These are phyloP conservation scores for Cucurbita moschata DNA, from an alignment of 306 rosid genomes.

Conservation along the genomic window DNA sequence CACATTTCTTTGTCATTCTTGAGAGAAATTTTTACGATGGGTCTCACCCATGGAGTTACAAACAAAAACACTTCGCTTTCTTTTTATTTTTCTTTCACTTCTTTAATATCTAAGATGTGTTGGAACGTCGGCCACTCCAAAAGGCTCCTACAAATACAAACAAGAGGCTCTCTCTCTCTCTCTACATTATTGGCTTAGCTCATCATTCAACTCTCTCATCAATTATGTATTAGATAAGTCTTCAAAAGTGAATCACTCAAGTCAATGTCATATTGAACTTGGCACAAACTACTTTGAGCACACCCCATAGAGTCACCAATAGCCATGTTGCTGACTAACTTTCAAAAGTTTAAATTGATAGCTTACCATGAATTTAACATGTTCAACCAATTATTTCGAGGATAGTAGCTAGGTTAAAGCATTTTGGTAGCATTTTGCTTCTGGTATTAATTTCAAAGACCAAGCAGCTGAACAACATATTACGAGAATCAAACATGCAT, in stretches of 20 bases:
- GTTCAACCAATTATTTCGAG: no score
- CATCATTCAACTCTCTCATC: background rate
- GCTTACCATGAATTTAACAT: background rate
- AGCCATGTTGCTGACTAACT: background rate
- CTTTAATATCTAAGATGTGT: background rate
- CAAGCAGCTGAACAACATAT: no score
- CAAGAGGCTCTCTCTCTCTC: background rate
- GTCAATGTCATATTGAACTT: background rate
- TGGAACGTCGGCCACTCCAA: background rate
- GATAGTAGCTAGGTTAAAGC: no score
- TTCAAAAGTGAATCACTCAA: background rate
- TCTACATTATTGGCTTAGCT: background rate
- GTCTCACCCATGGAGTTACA: background rate
- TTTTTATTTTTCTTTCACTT: background rate
- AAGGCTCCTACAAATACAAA: background rate
- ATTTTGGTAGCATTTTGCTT: no score
- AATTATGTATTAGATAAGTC: conserved; percentile 1
- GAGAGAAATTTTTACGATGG: background rate
- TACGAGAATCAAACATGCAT: background rate
- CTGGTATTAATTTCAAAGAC: no score
- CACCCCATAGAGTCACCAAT: background rate
- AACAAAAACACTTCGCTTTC: background rate
- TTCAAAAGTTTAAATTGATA: background rate
- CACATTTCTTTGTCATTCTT: background rate
- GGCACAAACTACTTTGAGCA: background rate